Conservation (phyloP, 441 rosid genomes). For the Euphorbia corollata region DNA sequence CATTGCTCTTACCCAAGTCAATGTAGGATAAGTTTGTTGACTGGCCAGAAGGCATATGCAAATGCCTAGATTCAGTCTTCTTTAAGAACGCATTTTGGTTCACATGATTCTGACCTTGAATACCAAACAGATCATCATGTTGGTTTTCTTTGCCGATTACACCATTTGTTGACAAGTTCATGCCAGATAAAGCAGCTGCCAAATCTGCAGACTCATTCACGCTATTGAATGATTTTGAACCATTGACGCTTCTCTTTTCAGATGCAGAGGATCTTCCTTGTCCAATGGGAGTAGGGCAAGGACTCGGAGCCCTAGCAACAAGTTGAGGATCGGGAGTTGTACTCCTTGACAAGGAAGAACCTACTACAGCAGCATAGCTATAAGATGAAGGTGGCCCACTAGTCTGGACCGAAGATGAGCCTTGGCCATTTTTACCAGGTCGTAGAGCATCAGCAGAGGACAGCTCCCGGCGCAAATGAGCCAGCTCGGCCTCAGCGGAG, state of each 20-base stretch:
- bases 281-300: constrained; percentile 78
- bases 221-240: constrained; percentile 49
- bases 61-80: constrained; percentile 47
- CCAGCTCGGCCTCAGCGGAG: constrained; percentile 50
- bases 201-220: constrained; percentile 48
- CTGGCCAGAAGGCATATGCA: constrained; percentile 33
- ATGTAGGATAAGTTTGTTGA: constrained; percentile 26
- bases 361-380: constrained; percentile 75
- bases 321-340: constrained; percentile 85
- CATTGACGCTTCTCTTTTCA: constrained; percentile 50
- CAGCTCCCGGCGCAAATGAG: constrained; percentile 36
- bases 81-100: constrained; percentile 41
- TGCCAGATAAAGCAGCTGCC: constrained; percentile 53
- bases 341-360: constrained; percentile 70
- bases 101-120: constrained; percentile 43
- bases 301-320: constrained; percentile 77
- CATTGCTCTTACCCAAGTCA: constrained; percentile 37
- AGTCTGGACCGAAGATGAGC: constrained; percentile 37
- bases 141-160: constrained; percentile 39
- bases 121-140: constrained; percentile 49
- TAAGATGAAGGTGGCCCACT: constrained; percentile 47
- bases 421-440: constrained; percentile 35
- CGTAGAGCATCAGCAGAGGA: constrained; percentile 35
- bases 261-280: constrained; percentile 50
- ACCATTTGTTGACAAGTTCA: constrained; percentile 54